These are phyloP conservation scores for Fusarium phyllophilum DNA, from an alignment of 2,329 filamentous ascomycete genomes.

Conservation along the genomic window DNA sequence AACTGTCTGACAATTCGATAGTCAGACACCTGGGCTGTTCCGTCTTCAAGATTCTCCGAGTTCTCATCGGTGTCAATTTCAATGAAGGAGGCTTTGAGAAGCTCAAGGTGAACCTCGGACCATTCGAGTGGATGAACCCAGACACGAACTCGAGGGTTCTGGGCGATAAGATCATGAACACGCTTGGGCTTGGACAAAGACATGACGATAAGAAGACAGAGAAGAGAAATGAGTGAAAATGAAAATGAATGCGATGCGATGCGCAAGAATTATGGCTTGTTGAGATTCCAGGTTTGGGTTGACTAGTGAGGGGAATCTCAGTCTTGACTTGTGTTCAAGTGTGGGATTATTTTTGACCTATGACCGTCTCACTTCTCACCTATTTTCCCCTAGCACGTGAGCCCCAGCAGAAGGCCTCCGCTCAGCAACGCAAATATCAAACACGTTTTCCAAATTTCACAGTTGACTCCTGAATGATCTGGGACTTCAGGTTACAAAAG, in stretches of 20 bases:
- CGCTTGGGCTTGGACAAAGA: slow-evolving; percentile 1
- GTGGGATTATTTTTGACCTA: not conserved
- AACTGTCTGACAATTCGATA: slow-evolving; percentile 32
- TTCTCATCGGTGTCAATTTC: not conserved
- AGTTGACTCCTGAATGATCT: not conserved
- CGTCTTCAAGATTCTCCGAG: not conserved
- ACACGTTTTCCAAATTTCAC: too few relatives aligned
- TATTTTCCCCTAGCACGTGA: slow-evolving; percentile 17
- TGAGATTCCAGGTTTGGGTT: not conserved
- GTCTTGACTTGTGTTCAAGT: not conserved
- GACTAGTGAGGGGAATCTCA: not conserved
- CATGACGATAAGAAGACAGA: not conserved
- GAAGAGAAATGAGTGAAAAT: not conserved
- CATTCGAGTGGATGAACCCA: slow-evolving; percentile 41
- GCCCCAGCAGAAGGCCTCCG: not conserved
- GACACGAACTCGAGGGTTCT: slow-evolving; percentile 40
- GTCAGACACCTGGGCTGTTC: not conserved
- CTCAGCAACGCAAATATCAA: not conserved
- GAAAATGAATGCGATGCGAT: not conserved
- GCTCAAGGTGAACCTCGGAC: slow-evolving; percentile 32
- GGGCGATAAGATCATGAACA: slow-evolving; percentile 36
- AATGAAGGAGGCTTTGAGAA: slow-evolving; percentile 29
- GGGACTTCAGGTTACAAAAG: accelerated
- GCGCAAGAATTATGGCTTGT: not conserved
- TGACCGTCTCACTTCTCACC: slow-evolving; percentile 9